Evolutionary conservation across 2,329 filamentous ascomycete genomes (phyloP).

Genomic region (Ceratocystis albifundus): DNA sequence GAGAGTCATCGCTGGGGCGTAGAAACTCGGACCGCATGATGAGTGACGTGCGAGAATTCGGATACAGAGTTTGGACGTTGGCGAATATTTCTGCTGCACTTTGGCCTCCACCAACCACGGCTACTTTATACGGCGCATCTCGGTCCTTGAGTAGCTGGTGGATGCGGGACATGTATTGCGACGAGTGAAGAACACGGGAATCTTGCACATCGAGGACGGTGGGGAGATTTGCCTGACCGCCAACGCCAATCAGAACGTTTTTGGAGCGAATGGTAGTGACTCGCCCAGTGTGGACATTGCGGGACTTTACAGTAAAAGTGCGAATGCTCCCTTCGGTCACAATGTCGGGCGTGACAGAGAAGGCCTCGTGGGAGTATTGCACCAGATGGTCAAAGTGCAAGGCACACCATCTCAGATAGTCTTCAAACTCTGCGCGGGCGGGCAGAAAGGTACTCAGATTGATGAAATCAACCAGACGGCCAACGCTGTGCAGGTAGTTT

Average conservation of each 20-base stretch:
- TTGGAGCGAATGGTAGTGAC: slow-evolving; percentile 44
- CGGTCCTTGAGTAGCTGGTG: slow-evolving; percentile 47
- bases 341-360: slow-evolving; percentile 54
- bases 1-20: slow-evolving; percentile 86
- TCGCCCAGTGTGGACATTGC: slow-evolving; percentile 47
- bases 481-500: slow-evolving; percentile 78
- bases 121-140: slow-evolving; percentile 53
- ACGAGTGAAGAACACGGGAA: slow-evolving; percentile 74
- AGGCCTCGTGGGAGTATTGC: slow-evolving; percentile 65
- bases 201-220: slow-evolving; percentile 55
- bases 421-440: slow-evolving; percentile 78
- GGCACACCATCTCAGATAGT: slow-evolving; percentile 91
- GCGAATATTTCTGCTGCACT: slow-evolving; percentile 93
- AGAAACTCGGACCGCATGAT: slow-evolving; percentile 76
- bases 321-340: slow-evolving; percentile 38
- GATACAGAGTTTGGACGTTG: slow-evolving; percentile 71
- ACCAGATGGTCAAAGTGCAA: slow-evolving; percentile 62
- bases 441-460: slow-evolving; percentile 85
- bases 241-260: slow-evolving; percentile 52
- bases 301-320: slow-evolving; percentile 56
- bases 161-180: slow-evolving; percentile 61
- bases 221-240: slow-evolving; percentile 58
- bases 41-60: slow-evolving; percentile 64
- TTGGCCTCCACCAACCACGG: slow-evolving; percentile 80
- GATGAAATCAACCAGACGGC: slow-evolving; percentile 76